A percentile compares a stretch with the other conserved stretches of the same genome.
Evolutionary conservation across 768 basidiomycete genomes (phyloP).

Genomic region (Cystofilobasidium capitatum): DNA sequence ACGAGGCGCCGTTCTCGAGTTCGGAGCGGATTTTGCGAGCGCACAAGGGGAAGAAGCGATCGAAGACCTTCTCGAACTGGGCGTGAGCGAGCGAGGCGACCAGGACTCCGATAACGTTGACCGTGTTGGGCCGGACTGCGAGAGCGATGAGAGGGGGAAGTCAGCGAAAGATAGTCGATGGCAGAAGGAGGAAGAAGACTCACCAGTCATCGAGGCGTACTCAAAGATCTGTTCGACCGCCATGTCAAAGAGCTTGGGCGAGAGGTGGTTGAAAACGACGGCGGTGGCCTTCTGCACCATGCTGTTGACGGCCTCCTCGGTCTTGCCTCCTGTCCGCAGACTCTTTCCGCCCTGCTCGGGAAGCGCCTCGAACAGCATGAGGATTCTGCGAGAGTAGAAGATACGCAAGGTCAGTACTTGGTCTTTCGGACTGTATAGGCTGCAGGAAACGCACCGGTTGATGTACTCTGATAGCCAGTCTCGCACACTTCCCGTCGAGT

Average conservation of each 20-base stretch:
- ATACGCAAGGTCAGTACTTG: too few relatives aligned
- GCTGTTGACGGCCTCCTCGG: slow-evolving; percentile 35
- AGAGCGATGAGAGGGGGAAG: slow-evolving; percentile 31
- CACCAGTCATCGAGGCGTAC: slow-evolving; percentile 43
- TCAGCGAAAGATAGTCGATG: not conserved
- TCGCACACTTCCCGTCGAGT: slow-evolving; percentile 14
- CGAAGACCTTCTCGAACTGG: slow-evolving; percentile 62
- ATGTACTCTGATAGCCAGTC: slow-evolving; percentile 24
- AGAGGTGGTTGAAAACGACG: slow-evolving; percentile 34
- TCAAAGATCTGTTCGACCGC: slow-evolving; percentile 74
- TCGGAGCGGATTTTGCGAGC: slow-evolving; percentile 68
- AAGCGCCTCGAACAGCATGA: slow-evolving; percentile 70
- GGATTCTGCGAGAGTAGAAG: slow-evolving; percentile 49
- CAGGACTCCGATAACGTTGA: slow-evolving; percentile 78
- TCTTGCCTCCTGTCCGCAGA: slow-evolving; percentile 50
- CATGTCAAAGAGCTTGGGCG: slow-evolving; percentile 69
- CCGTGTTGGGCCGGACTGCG: slow-evolving; percentile 82
- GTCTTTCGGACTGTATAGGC: too few relatives aligned
- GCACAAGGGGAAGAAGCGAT: slow-evolving; percentile 71
- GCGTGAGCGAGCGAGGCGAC: slow-evolving; percentile 73
- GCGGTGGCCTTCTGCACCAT: slow-evolving; percentile 33
- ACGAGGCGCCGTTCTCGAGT: slow-evolving; percentile 60
- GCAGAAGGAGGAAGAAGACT: not conserved
- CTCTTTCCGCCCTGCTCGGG: slow-evolving; percentile 74
- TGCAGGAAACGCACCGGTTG: not conserved